These are phyloP conservation scores for Nepenthes gracilis DNA, from an alignment of 148 eudicot species.

Conservation along the genomic window DNA sequence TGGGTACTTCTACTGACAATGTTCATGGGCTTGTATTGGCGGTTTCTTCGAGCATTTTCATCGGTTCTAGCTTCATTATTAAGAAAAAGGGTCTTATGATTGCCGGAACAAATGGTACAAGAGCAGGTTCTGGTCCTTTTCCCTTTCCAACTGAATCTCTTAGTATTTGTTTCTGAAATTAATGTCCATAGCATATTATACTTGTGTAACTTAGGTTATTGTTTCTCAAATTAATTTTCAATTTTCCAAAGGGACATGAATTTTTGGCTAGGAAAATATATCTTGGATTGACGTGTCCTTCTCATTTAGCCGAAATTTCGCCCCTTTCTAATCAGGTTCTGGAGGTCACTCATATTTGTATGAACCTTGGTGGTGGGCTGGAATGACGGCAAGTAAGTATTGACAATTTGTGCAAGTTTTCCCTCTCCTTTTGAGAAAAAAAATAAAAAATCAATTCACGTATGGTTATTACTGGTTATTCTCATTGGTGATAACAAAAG, in stretches of 20 bases:
- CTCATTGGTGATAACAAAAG: no score
- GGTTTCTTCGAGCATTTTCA: conserved; percentile 75
- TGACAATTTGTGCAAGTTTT: no score
- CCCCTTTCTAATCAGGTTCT: conserved; percentile 37
- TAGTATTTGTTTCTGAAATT: no score
- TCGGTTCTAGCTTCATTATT: conserved; percentile 87
- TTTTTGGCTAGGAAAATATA: no score
- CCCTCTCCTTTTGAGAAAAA: no score
- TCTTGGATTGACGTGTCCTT: no score
- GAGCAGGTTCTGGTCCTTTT: conserved; percentile 54
- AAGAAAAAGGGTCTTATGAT: conserved; percentile 86
- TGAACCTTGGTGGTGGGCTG: conserved; percentile 99
- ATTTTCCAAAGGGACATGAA: no score
- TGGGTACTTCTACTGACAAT: conserved; percentile 56
- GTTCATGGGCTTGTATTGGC: conserved; percentile 67
- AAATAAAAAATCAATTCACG: no score
- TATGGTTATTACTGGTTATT: no score
- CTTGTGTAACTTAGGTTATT: no score
- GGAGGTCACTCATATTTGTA: conserved; percentile 75
- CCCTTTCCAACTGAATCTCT: not conserved
- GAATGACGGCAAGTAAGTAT: conserved; percentile 72
- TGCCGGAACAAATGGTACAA: conserved; percentile 52
- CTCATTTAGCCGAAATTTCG: not conserved
- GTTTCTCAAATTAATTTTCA: no score
- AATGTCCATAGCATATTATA: no score